These are phyloP conservation scores for Bruguiera parviflora DNA, from an alignment of 345 rosid species.

Conservation along the genomic window DNA sequence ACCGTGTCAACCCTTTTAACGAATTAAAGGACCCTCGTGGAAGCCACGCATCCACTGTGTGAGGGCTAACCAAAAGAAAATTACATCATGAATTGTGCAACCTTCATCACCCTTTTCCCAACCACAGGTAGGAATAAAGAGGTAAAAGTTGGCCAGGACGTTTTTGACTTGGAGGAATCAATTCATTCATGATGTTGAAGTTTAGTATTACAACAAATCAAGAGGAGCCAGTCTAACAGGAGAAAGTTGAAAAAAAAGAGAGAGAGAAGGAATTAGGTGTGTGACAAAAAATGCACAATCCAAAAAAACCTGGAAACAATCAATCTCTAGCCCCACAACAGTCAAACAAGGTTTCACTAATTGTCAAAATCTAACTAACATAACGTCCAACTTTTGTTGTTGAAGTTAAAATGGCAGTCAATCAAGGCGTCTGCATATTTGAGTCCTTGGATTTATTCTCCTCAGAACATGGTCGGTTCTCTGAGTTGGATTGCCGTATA, in stretches of 20 bases:
- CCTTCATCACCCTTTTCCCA: too few relatives aligned
- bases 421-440: conserved; percentile 65
- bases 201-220: conserved; percentile 27
- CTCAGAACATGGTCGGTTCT: conserved; percentile 74
- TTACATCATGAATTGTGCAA: too few relatives aligned
- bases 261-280: conserved; percentile 7
- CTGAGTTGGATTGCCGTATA: conserved; percentile 63
- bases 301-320: not conserved
- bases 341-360: not conserved
- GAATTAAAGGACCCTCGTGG: too few relatives aligned
- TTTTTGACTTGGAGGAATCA: not conserved
- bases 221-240: not conserved
- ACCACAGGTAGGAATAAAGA: too few relatives aligned
- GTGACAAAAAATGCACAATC: conserved; percentile 2
- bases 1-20: too few relatives aligned
- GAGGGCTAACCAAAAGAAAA: too few relatives aligned
- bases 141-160: not conserved
- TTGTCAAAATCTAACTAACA: not conserved
- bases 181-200: conserved; percentile 21
- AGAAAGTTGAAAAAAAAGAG: not conserved
- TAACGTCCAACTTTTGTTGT: not conserved
- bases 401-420: conserved; percentile 36
- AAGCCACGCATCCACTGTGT: too few relatives aligned
- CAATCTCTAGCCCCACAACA: conserved; percentile 10
- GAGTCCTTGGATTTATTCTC: conserved; percentile 74